Base-by-base conservation (phyloP, 2,329 filamentous ascomycete genomes). In the Phyllosticta paracitricarpa region DNA sequence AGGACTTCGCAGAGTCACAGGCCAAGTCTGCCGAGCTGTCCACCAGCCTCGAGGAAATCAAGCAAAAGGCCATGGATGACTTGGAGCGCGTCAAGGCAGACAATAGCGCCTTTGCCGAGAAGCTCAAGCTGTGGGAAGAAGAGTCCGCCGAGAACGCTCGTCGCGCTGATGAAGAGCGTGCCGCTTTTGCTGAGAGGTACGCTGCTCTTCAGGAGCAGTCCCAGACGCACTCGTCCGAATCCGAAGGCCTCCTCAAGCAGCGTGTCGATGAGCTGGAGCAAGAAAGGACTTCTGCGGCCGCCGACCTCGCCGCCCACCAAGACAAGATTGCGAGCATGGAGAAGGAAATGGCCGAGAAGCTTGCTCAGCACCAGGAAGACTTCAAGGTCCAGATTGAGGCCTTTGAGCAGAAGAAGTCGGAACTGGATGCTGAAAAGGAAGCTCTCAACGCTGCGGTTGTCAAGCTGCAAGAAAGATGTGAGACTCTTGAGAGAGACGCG, bases 231-330 rank as follows among this genome's bases (percentile, higher is more conserved):
- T 53, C 59, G 2, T 54, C 55, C 4, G 59, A 61, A 51, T 52
- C 59, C n/a, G 54, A 57, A 25, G 55, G 53, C 8, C 59, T 33
- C 26, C 59, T 61, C 30, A 33, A 51, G 30, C 53, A 53, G 48
- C 59, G 55, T 22, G 14, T 61, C 22, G 54, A 61, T 17, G 59
- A 57, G 55, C 59, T 61, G n/a, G 59, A 61, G 51, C 59, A 54
- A 8, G 55, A 57, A 10, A 52, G 51, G n/a, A 10, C 54, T 28
- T 40, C 35, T 25, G 59, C 59, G 6, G 55, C 55, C 6, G 59
- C 56, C 19, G 55, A 61, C 6, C 54, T 55, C 51, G 59, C 54
- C 24, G 22, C 59, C 9, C 55, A 57, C n/a, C 56, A 62, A 17
- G 26, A 26, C 24, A 62, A 58, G 52, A 52, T 58, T 7, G 52